Percentiles rank a stretch among this genome's conserved stretches.
These are phyloP conservation scores for Candida chilensis DNA, from an alignment of 805 yeast species.

Conservation along the genomic window DNA sequence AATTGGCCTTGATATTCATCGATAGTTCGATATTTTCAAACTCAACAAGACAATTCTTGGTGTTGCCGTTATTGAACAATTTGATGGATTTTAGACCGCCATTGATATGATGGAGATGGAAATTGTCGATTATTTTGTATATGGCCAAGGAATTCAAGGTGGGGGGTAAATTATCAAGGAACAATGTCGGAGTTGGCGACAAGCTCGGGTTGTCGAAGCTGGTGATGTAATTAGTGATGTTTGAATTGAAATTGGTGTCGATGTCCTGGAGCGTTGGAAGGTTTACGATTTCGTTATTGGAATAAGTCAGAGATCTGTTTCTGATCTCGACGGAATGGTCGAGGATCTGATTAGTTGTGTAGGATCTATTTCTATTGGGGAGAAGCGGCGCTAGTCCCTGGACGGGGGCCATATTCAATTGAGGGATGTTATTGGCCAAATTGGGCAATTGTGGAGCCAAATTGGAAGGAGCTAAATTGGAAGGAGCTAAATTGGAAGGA, in stretches of 20 bases:
- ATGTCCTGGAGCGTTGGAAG: slow-evolving; percentile 3
- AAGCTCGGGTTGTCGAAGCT: slow-evolving; percentile 30
- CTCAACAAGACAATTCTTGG: slow-evolving; percentile 52
- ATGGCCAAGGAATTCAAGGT: slow-evolving; percentile 44
- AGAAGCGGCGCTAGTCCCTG: slow-evolving; percentile 1
- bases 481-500: too few species aligned
- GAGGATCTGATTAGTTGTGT: slow-evolving; percentile 30
- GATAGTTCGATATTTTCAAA: slow-evolving; percentile 69
- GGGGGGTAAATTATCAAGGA: slow-evolving; percentile 76
- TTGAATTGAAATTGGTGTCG: slow-evolving; percentile 10
- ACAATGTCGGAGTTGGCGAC: slow-evolving; percentile 69
- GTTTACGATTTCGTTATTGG: slow-evolving; percentile 15
- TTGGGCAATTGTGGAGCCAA: too few species aligned
- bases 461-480: too few species aligned
- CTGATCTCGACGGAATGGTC: slow-evolving; percentile 15
- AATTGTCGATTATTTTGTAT: slow-evolving; percentile 7
- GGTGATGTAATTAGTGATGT: slow-evolving; percentile 5
- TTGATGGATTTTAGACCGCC: too few species aligned
- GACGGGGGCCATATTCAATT: slow-evolving; percentile 1
- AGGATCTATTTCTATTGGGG: slow-evolving; percentile 39
- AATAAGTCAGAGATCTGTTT: slow-evolving; percentile 29
- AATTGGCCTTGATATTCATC: slow-evolving; percentile 63
- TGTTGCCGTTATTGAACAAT: slow-evolving; percentile 55
- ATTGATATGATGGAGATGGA: too few species aligned
- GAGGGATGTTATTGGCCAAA: background rate